Percentiles rank a stretch among this genome's conserved stretches.
These are phyloP conservation scores for Candida sithepensis DNA, from an alignment of 805 yeast species.

Conservation along the genomic window DNA sequence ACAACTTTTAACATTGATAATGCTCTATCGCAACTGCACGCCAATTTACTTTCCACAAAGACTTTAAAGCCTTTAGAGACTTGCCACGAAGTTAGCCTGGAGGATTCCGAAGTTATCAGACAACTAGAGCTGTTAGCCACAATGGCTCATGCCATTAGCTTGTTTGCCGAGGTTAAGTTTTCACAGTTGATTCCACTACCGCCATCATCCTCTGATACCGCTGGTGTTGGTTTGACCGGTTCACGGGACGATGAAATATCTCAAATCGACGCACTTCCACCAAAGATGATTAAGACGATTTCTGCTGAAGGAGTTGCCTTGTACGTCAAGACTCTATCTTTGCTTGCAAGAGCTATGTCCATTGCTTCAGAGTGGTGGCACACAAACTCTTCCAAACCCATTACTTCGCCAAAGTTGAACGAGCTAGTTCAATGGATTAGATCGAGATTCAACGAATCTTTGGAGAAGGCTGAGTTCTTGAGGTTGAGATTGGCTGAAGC, in stretches of 20 bases:
- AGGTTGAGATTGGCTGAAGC: constrained; percentile 54
- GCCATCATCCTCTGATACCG: constrained; percentile 37
- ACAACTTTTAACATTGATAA: constrained; percentile 17
- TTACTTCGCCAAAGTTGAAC: constrained; percentile 46
- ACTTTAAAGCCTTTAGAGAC: constrained; percentile 25
- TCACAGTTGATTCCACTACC: constrained; percentile 79
- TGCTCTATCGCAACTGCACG: constrained; percentile 15
- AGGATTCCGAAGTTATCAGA: constrained; percentile 37
- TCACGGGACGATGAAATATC: constrained; percentile 25
- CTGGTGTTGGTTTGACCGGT: constrained; percentile 7
- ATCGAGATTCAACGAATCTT: constrained; percentile 79
- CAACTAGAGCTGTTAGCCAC: constrained; percentile 76
- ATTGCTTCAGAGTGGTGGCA: constrained; percentile 91
- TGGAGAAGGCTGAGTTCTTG: constrained; percentile 83
- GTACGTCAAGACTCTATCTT: constrained; percentile 78
- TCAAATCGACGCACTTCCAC: constrained; percentile 48
- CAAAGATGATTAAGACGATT: constrained; percentile 50
- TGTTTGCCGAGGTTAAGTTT: constrained; percentile 89
- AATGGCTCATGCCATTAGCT: constrained; percentile 82
- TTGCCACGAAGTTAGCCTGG: constrained; percentile 20
- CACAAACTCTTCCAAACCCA: constrained; percentile 31
- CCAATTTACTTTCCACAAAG: constrained; percentile 14
- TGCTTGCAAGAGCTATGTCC: constrained; percentile 83
- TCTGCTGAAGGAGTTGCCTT: constrained; percentile 85
- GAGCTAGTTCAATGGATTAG: constrained; percentile 89